Percentiles rank a stretch among this genome's conserved stretches.
phyloP scores from a whole-genome alignment of 1,284 basidiomycete species.

The Heterobasidion occidentale region DNA sequence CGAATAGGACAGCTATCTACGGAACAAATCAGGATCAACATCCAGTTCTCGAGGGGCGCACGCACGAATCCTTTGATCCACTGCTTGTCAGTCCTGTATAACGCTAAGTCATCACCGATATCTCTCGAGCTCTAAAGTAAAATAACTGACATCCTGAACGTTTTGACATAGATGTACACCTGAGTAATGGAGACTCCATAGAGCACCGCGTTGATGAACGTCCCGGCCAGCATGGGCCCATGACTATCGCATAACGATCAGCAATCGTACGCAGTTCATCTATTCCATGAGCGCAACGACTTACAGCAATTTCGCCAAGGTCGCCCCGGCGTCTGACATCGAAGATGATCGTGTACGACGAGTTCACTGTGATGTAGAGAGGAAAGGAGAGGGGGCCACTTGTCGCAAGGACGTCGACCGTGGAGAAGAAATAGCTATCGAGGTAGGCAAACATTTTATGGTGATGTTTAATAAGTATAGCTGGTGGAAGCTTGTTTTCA shows the following conservation, averaged over 20 bases:
- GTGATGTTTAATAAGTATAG: too few relatives aligned
- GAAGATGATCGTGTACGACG: too few relatives aligned
- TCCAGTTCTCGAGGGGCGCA: not conserved
- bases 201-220: not conserved
- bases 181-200: not conserved
- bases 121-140: not conserved
- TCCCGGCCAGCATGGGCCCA: not conserved
- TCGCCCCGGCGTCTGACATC: too few relatives aligned
- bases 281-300: too few relatives aligned
- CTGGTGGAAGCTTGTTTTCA: too few relatives aligned
- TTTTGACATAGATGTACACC: not conserved
- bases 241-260: not conserved
- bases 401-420: too few relatives aligned
- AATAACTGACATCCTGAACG: not conserved
- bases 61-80: not conserved
- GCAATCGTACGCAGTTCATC: too few relatives aligned
- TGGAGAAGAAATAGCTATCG: too few relatives aligned
- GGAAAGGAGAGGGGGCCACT: too few relatives aligned
- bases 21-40: not conserved
- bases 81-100: not conserved
- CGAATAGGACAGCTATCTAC: not conserved
- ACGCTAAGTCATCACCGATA: not conserved
- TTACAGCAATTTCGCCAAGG: too few relatives aligned
- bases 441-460: too few relatives aligned
- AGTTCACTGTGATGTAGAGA: too few relatives aligned